phyloP scores from a whole-genome alignment of 129 eudicot species.

The Flaveria ramosissima region DNA sequence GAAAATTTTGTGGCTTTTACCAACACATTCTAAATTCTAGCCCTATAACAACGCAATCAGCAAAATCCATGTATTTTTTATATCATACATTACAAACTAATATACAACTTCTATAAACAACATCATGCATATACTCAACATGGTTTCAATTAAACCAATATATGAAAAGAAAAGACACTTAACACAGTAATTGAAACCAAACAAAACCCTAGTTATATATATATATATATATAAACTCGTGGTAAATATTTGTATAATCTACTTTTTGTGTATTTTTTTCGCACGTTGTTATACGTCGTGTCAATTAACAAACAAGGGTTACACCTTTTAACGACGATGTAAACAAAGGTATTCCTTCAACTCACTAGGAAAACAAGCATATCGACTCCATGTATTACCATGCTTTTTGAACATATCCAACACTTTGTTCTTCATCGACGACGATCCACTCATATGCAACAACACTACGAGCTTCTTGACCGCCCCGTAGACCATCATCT shows the following conservation, averaged over 20 bases:
- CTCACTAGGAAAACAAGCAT: slow-evolving; percentile 73
- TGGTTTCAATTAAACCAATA: not conserved
- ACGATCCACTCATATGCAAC: slow-evolving; percentile 58
- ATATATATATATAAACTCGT: not conserved
- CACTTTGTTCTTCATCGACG: slow-evolving; percentile 58
- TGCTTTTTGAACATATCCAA: slow-evolving; percentile 61
- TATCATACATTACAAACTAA: slow-evolving; percentile 2
- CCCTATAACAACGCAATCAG: too few relatives aligned
- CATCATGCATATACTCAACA: slow-evolving; percentile 7
- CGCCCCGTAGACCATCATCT: slow-evolving; percentile 60
- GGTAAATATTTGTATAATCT: slow-evolving; percentile 4
- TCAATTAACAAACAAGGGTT: slow-evolving; percentile 22
- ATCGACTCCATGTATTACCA: slow-evolving; percentile 60
- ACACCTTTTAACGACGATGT: slow-evolving; percentile 11
- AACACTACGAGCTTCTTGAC: slow-evolving; percentile 67
- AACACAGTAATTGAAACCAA: slow-evolving; percentile 7
- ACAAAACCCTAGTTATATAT: slow-evolving; percentile 11
- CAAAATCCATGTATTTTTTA: not conserved
- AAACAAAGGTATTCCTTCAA: slow-evolving; percentile 52
- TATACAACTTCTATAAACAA: slow-evolving; percentile 16
- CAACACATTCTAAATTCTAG: not conserved
- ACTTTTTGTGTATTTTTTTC: not conserved
- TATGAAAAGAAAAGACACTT: not conserved
- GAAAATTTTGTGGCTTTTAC: not conserved
- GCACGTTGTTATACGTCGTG: not conserved